Evolutionary conservation across 2,329 filamentous ascomycete genomes (phyloP).

Genomic region (Scytalidium lignicola): DNA sequence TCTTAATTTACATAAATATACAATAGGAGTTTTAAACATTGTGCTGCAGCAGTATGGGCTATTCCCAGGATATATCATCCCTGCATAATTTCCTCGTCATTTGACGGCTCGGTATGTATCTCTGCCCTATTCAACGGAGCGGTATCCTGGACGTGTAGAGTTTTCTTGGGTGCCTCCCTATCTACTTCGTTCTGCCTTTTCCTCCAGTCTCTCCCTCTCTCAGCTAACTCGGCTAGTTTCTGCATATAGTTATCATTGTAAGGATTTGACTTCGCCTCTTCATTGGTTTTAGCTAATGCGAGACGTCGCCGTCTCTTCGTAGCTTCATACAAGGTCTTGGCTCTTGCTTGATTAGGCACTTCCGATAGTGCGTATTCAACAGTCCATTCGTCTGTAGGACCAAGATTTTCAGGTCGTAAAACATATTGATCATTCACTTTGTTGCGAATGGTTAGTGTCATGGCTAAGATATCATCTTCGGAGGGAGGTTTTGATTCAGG

Average conservation of each 20-base stretch:
- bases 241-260: slow-evolving; percentile 23
- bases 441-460: slow-evolving; percentile 69
- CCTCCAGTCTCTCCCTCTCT: slow-evolving; percentile 55
- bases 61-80: not conserved
- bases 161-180: slow-evolving; percentile 38
- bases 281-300: not conserved
- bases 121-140: not conserved
- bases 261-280: slow-evolving; percentile 1
- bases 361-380: slow-evolving; percentile 76
- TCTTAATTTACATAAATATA: no score
- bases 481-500: not conserved
- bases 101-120: not conserved
- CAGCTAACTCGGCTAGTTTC: slow-evolving; percentile 40
- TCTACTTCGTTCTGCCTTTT: slow-evolving; percentile 47
- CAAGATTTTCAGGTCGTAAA: slow-evolving; percentile 50
- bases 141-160: slow-evolving; percentile 34
- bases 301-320: slow-evolving; percentile 48
- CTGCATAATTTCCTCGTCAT: not conserved
- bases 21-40: no score
- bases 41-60: no score
- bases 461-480: slow-evolving; percentile 25
- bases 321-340: slow-evolving; percentile 47
- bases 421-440: slow-evolving; percentile 63
- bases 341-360: slow-evolving; percentile 37
- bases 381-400: slow-evolving; percentile 51